Conservation (phyloP, 495 filamentous ascomycete species). For the Pyrenula aspistea region DNA sequence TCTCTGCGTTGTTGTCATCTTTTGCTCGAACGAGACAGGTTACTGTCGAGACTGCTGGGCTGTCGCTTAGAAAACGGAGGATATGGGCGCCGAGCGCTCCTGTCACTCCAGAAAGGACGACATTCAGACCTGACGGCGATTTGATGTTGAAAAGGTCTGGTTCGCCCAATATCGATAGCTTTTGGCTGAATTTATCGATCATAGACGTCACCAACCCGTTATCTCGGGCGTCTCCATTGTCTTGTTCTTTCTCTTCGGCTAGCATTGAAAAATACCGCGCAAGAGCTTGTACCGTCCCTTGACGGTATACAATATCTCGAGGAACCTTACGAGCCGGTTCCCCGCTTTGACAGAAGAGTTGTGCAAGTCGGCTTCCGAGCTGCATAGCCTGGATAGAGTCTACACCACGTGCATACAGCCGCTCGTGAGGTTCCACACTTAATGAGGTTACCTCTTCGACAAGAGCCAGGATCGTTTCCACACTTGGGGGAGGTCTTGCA, state of each 20-base stretch:
- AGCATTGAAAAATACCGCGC: constrained; percentile 1
- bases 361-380: constrained; percentile 34
- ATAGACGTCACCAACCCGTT: neutral
- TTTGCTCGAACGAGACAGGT: constrained; percentile 46
- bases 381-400: constrained; percentile 39
- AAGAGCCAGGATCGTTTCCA: constrained; percentile 10
- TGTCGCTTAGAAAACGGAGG: constrained; percentile 26
- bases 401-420: constrained; percentile 32
- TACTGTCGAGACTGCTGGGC: constrained; percentile 23
- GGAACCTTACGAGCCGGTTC: constrained; percentile 13
- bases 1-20: constrained; percentile 27
- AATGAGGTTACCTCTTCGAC: constrained; percentile 3
- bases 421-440: constrained; percentile 9
- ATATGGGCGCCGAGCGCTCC: constrained; percentile 49
- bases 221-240: neutral
- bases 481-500: neutral
- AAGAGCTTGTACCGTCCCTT: constrained; percentile 26
- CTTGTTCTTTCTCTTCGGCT: neutral
- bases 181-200: constrained; percentile 24
- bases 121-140: neutral
- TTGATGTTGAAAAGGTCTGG: neutral
- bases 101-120: constrained; percentile 45
- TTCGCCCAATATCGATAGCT: constrained; percentile 19
- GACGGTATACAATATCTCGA: constrained; percentile 32
- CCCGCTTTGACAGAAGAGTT: constrained; percentile 16